These are phyloP conservation scores for Pyrenophora teres DNA, from an alignment of 2,329 filamentous ascomycete genomes.

Conservation along the genomic window DNA sequence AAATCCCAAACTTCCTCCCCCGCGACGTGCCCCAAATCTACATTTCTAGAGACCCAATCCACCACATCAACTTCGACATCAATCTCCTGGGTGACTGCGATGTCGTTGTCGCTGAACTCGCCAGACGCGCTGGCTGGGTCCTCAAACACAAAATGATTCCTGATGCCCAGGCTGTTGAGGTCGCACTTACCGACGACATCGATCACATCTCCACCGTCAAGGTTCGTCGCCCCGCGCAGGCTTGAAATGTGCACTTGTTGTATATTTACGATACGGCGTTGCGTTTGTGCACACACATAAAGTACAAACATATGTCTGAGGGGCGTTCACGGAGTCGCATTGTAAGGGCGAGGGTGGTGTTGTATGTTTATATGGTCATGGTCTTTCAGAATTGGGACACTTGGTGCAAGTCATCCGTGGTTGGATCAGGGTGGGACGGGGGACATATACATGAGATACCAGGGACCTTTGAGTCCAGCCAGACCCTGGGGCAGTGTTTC, in stretches of 20 bases:
- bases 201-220: constrained; percentile 41
- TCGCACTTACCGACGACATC: constrained; percentile 47
- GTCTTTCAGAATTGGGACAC: no score
- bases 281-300: no score
- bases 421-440: no score
- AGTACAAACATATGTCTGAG: no score
- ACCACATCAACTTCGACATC: constrained; percentile 93
- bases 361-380: no score
- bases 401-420: no score
- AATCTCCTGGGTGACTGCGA: constrained; percentile 96
- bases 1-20: constrained; percentile 82
- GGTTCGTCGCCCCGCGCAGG: constrained; percentile 19
- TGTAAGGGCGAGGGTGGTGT: no score
- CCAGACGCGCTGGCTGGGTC: constrained; percentile 78
- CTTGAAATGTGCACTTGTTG: constrained; percentile 2
- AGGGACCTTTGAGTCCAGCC: no score
- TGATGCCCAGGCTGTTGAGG: constrained; percentile 64
- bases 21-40: constrained; percentile 86
- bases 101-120: constrained; percentile 84
- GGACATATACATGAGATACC: no score
- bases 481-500: no score
- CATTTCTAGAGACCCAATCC: constrained; percentile 80
- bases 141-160: constrained; percentile 83
- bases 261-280: no score
- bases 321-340: no score